Conservation (phyloP, 2,329 filamentous ascomycete species). For the Apiospora kogelbergensis region DNA sequence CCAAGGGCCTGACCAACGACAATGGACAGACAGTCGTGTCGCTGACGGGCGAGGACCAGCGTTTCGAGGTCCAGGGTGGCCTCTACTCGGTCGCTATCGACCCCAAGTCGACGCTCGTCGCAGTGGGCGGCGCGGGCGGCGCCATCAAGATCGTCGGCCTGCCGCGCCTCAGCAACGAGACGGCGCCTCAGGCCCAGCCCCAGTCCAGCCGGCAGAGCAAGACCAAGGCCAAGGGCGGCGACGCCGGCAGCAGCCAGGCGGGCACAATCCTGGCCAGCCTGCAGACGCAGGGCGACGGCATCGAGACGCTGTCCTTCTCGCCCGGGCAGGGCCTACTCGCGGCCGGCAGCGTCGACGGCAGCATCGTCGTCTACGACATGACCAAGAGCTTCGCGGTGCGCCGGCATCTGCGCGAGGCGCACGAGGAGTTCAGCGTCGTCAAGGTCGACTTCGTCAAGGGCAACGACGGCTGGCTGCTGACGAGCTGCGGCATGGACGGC, state of each 20-base stretch:
- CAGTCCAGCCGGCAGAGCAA: conserved; percentile 29
- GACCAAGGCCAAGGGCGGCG: conserved; percentile 37
- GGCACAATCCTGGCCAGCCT: conserved; percentile 76
- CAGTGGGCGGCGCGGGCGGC: conserved; percentile 84
- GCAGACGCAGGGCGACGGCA: conserved; percentile 65
- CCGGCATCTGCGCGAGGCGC: conserved; percentile 76
- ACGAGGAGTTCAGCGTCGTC: conserved; percentile 87
- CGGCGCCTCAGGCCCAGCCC: conserved; percentile 23
- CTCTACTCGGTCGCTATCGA: conserved; percentile 86
- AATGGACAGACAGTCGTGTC: conserved; percentile 69
- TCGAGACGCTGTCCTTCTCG: conserved; percentile 33
- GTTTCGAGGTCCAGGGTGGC: conserved; percentile 89
- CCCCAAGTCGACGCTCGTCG: conserved; percentile 75
- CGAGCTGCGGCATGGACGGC: conserved; percentile 88
- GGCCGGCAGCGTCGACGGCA: conserved; percentile 70
- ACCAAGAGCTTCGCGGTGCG: conserved; percentile 85
- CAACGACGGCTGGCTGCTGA: conserved; percentile 66
- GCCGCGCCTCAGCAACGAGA: conserved; percentile 55
- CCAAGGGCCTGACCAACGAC: conserved; percentile 47
- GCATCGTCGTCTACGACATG: conserved; percentile 83
- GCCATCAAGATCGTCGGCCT: conserved; percentile 83
- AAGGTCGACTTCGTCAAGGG: conserved; percentile 80
- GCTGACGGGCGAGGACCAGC: conserved; percentile 78
- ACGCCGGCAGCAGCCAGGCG: conserved; percentile 40
- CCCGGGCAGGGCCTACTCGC: conserved; percentile 55